Base-by-base conservation (phyloP, 176 grass and related monocot genomes). In the Phyllostachys edulis region DNA sequence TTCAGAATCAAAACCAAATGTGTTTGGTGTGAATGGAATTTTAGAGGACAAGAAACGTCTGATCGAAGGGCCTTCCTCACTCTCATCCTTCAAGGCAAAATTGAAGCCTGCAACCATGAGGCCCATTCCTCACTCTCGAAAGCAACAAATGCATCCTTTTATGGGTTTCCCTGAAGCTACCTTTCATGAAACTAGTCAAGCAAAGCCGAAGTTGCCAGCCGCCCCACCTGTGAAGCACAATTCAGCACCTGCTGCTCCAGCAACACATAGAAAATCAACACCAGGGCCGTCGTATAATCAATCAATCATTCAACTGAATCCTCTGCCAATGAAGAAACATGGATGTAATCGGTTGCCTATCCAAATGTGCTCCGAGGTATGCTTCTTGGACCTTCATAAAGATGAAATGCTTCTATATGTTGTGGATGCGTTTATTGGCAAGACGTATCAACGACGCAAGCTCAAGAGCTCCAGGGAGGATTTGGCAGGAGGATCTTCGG, bases 271-370 rank as follows among this genome's bases (percentile, higher is more conserved):
- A 89, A 99, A 99, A 96, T 91, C 93, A 54, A 76, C 73, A 34
- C 91, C 91, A 32, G 88, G 82, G 45, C 88, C 90, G 10, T 83
- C 85, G 18, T 93, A 95, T 84, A 64, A 59, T 32, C 91, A 91
- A 39, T 89, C 92, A 74, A 80, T 90, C 29, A 90, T 92, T 90
- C 87, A 94, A 40, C 77, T 99, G 54, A 99, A 99, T 87, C 92
- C 96, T 61, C 63, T 99, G 66, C 96, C 93, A 81, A 86, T 99
- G 90, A 99, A 96, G 88, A 99, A 99, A 86, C 96, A 99, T 75
- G 93, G 90, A 45, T 99, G 96, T 86, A 80, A 90, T 68, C 82
- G 96, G 59, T 80, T 84, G 41, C 91, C 93, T 23, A 96, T 99
- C 75, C 93, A 88, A 88, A 73, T 77, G 59, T 99, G 96, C 76